Base-by-base conservation (phyloP, 108 stramenopile species). In the Cyclotella cryptica region DNA sequence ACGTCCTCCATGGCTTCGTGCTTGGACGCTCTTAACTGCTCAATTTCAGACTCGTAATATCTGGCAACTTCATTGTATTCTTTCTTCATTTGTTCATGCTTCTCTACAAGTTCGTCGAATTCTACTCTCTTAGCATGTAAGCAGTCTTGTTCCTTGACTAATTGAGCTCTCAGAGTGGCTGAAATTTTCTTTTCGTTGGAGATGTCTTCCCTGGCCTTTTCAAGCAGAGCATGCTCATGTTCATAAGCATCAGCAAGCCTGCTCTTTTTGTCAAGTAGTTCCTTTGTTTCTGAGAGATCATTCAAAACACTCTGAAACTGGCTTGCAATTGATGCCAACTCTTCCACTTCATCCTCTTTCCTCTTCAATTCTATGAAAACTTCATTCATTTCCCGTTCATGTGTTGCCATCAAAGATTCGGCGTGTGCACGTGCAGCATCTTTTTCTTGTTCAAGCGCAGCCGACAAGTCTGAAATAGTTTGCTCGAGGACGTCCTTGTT, bases 401-500 rank as follows among this genome's bases (percentile, higher is more conserved):
- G 72, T 8, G 44, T 55, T 60, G 40, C 63, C 15, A 68, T 66
- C 15, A 61, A 58, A 15, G 55, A 58, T 26, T 45, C 26, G n/a
- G 45, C 54, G 49, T 68, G 72, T 1, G 62, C 11, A 4, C 49
- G 15, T 22, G 49, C 15, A n/a, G 58, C 46, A 22, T 53, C 14
- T 35, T 47, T 58, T 45, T 77, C 83, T 27, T 78, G 52, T 26
- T 84, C 66, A 27, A 77, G 71, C 0, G 76, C 40, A 21, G 19
- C 52, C 10, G 52, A 47, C 52, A 84, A n/a, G 26, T 84, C 77
- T 28, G 51, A 43, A 11, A 84, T 57, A 47, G 72, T 69, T 35
- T 65, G 52, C 40, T 84, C 72, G 0, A 84, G 77, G 54, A 64
- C 54, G n/a, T 78, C 72, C 19, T 72, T 84, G 42, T 61, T 65